Evolutionary conservation across 176 grass and related monocot species (phyloP), one percentile per base, ranked within the genome.

Genomic region (Pharus latifolius): DNA sequence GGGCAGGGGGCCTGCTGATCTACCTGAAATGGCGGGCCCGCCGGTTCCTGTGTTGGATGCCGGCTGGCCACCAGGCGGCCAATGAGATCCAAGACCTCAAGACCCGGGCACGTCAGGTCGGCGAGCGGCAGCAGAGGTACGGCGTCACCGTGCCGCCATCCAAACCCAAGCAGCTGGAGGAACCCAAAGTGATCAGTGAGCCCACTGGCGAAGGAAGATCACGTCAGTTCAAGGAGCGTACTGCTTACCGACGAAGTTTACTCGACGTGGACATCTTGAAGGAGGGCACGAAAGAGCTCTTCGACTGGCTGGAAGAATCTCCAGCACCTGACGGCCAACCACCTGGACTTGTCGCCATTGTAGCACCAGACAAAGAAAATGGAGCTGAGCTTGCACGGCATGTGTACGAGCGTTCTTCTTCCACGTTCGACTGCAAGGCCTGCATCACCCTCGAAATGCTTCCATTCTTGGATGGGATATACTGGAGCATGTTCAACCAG

Each of bases 71-170:
- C 22, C 58, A 2, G 10, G 8, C 29, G 0, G 60, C 34, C 0
- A 23, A 15, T 0, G 59, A 33, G 73, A 52, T 76, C 60, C 24
- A 6, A 25, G 73, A 65, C 61, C 61, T 77, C 61, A 77, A 77
- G 74, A 50, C 5, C 13, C 49, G 38, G 0, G 50, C 62, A 0
- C 37, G 40, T 0, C 50, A 76, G 6, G 25, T 76, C 0, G 60
- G 34, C 0, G 73, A 76, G 11, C 4, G 73, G 32, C 24, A 35
- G 35, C 33, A 4, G 2, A 52, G 45, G 33, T 75, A 75, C 23
- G 73, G 59, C 2, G 6, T 75, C 46, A 63, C 15, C 1, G 45
- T 52, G 45, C 45, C 29, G 18, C 15, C 48, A n/a, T n/a, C n/a
- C n/a, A n/a, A n/a, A n/a, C n/a, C n/a, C n/a, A n/a, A 10, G 48